Percentiles rank a stretch among this genome's conserved stretches.
These are phyloP conservation scores for Russula earlei DNA, from an alignment of 768 basidiomycete genomes.

Conservation along the genomic window DNA sequence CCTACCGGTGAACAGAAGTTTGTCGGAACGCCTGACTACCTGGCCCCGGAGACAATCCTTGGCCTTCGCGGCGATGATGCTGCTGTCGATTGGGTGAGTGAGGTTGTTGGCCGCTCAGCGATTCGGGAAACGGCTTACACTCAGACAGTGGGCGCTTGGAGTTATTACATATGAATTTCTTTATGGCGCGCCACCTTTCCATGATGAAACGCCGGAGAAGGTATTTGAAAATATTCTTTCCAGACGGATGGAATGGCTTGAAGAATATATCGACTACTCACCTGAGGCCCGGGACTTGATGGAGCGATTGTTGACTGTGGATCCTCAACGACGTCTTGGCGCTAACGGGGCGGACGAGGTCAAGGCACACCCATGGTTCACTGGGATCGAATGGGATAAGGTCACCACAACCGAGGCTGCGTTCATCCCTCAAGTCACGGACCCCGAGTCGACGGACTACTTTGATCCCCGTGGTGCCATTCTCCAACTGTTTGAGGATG, in stretches of 20 bases:
- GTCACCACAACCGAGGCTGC: slow-evolving; percentile 83
- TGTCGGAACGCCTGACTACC: slow-evolving; percentile 95
- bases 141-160: slow-evolving; percentile 87
- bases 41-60: slow-evolving; percentile 91
- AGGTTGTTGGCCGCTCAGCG: slow-evolving; percentile 12
- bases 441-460: slow-evolving; percentile 99
- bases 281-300: slow-evolving; percentile 87
- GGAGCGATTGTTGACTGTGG: slow-evolving; percentile 70
- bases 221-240: slow-evolving; percentile 98
- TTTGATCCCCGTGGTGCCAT: slow-evolving; percentile 95
- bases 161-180: slow-evolving; percentile 98
- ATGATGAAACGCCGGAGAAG: slow-evolving; percentile 92
- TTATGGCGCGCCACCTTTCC: slow-evolving; percentile 95
- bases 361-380: slow-evolving; percentile 84
- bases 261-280: slow-evolving; percentile 83
- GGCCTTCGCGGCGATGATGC: slow-evolving; percentile 93
- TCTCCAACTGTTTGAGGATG: slow-evolving; percentile 85
- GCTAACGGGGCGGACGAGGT: slow-evolving; percentile 85
- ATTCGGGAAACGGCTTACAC: slow-evolving; percentile 8
- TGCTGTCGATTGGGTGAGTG: slow-evolving; percentile 90
- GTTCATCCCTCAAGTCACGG: slow-evolving; percentile 90
- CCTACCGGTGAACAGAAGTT: slow-evolving; percentile 87
- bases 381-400: slow-evolving; percentile 87
- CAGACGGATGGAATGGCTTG: slow-evolving; percentile 90
- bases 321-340: slow-evolving; percentile 75